phyloP scores from a whole-genome alignment of 1,139 yeast species.

The Protomyces pachydermus region DNA sequence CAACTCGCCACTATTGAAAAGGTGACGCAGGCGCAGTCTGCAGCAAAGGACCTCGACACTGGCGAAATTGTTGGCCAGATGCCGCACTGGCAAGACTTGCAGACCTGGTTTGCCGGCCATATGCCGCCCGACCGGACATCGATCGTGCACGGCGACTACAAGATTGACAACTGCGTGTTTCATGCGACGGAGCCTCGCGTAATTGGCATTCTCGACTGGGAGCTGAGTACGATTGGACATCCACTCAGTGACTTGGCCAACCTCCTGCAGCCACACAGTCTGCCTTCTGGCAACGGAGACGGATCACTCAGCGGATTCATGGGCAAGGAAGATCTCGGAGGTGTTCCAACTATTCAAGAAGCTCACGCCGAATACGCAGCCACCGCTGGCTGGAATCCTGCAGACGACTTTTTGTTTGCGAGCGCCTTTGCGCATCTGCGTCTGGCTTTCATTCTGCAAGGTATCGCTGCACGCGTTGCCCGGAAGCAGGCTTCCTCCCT shows the following conservation, averaged over 20 bases:
- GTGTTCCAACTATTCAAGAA: conserved; percentile 36
- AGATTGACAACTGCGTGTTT: conserved; percentile 58
- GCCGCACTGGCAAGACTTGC: conserved; percentile 48
- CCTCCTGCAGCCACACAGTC: conserved; percentile 53
- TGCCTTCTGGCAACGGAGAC: conserved; percentile 40
- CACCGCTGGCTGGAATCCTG: conserved; percentile 39
- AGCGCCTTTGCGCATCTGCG: conserved; percentile 57
- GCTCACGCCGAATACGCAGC: conserved; percentile 34
- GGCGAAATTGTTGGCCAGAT: conserved; percentile 48
- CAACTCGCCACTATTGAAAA: conserved; percentile 51
- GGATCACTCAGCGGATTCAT: conserved; percentile 23
- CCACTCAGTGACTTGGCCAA: conserved; percentile 63
- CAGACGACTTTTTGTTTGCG: conserved; percentile 51
- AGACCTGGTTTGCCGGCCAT: conserved; percentile 49
- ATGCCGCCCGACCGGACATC: conserved; percentile 48
- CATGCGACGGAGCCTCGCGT: conserved; percentile 50
- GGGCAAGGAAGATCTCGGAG: conserved; percentile 31
- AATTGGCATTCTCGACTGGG: conserved; percentile 64
- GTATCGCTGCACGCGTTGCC: conserved; percentile 58
- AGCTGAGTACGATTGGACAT: conserved; percentile 62
- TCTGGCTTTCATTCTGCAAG: conserved; percentile 60
- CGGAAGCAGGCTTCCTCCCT: conserved; percentile 60
- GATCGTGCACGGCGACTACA: conserved; percentile 64
- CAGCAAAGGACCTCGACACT: conserved; percentile 35
- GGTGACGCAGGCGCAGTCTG: conserved; percentile 51